Evolutionary conservation across 176 grass and related monocot species (phyloP), one percentile per base, ranked within the genome.

Genomic region (Ananas comosus): DNA sequence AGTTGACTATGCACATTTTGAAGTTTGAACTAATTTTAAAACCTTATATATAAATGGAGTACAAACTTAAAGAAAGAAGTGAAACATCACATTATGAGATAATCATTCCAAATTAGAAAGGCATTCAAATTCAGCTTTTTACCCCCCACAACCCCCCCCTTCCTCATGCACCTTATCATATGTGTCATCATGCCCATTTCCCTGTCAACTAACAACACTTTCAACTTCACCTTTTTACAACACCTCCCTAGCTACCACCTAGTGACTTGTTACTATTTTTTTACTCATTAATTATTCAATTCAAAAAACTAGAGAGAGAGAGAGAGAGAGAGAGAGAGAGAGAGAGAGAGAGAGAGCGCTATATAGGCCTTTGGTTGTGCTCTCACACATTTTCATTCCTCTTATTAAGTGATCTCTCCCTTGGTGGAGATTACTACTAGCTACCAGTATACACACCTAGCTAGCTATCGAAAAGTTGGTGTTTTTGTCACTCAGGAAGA

Each of bases 101-200:
- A 92, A 97, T 97, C 83, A 92, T 87, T 80, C 82, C 89, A 90
- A 90, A 81, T 83, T 42, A 82, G 79, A 92, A 97, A 90, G 86
- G 70, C 77, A 92, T 67, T 83, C 83, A 74, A 53, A 9, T 72
- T 66, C 80, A 92, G 71, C 93, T 92, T 97, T 97, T 42, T 42
- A 42, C 4, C 33, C 33, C 33, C 33, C 33, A 42, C 33, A 1
- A 4, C 3, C 29, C 3, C 29, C 3, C 87, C 53, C 49, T 70
- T 2, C 29, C 63, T 68, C 75, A 79, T 82, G 76, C 83, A 64
- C 69, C 85, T 91, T 68, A 85, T 91, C 83, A 80, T 84, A 84
- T 74, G 88, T 74, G 80, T 86, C 80, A 86, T 77, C 56, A 91
- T 83, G 74, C 81, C 76, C 65, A 63, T 51, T 74, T 63, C 12